A percentile compares a stretch with the other conserved stretches of the same genome.
phyloP scores from a whole-genome alignment of 306 rosid species.

The Chamaecrista fasciculata region DNA sequence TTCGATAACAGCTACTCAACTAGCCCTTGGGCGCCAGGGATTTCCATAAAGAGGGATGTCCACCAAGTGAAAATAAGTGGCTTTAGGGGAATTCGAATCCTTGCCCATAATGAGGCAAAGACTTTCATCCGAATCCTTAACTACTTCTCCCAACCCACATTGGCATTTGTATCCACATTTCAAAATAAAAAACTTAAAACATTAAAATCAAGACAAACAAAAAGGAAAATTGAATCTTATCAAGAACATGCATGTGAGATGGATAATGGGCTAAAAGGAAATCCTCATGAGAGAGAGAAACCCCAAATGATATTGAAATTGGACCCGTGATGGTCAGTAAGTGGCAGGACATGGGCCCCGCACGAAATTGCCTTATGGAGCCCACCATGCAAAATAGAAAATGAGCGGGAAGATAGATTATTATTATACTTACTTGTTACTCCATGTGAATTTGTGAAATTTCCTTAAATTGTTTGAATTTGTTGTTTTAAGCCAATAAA shows the following conservation, averaged over 20 bases:
- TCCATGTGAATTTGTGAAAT: conserved; percentile 35
- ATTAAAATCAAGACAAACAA: no score
- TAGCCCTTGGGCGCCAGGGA: no score
- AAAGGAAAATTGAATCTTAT: not conserved
- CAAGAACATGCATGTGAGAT: not conserved
- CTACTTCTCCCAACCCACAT: no score
- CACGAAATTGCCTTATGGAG: conserved; percentile 33
- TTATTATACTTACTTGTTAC: not conserved
- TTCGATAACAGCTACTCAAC: no score
- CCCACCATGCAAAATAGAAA: not conserved
- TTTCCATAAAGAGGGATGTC: no score
- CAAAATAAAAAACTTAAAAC: not conserved
- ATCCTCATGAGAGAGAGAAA: not conserved
- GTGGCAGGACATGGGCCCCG: conserved; percentile 34
- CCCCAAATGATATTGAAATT: not conserved
- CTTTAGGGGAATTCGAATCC: no score
- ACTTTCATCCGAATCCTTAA: no score
- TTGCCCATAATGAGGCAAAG: no score
- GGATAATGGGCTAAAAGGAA: not conserved
- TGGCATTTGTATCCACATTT: no score
- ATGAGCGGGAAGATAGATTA: not conserved
- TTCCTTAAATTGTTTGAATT: conserved; percentile 29
- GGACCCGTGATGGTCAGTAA: conserved; percentile 12
- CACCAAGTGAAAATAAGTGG: no score
- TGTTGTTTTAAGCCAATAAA: not conserved